Base-by-base conservation (phyloP, 306 rosid genomes). In the Glycine tomentella region DNA sequence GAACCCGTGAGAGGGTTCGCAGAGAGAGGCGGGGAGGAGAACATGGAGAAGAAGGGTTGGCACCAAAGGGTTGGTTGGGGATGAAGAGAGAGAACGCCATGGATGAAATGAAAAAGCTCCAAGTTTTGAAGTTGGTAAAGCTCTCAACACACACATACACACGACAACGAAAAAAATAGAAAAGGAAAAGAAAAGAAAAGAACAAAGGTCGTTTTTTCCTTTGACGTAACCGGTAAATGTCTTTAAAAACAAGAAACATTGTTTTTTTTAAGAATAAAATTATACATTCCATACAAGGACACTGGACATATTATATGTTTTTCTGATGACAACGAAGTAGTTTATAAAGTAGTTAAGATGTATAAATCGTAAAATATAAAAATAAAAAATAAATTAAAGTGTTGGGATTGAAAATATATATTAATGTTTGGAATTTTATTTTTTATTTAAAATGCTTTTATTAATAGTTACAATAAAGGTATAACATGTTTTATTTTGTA, bases 1-100 rank as follows among this genome's bases (percentile, higher is more conserved):
- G 50, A 84, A 40, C 6, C 80, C 90, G 36, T 67, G 31, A 40
- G 82, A 87, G 36, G 89, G 48, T 25, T 84, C 66, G 40, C 11
- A 83, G 20, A 85, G 45, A 56, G 72, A 57, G 6, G 75, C 70
- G 14, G 72, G 49, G 31, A 80, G 53, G 5, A 86, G 48, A 38
- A 87, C 9, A 36, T 88, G n/a, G 70, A 90, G n/a, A 14, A 86
- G 6, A 46, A 85, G 8, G 74, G 75, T 13, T 48, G 80, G 38
- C 15, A 81, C 36, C 12, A 38, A 15, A 38, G 44, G 44, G 44
- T 38, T 38, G 44, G 44, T 38, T 4, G 16, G 48, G 57, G 68
- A 53, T 31, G 52, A 6, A 76, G 68, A 52, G 61, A 56, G 79
- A 80, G 76, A 69, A 74, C 7, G 81, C 84, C 88, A 86, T 86